Percentiles rank a stretch among this genome's conserved stretches.
Conservation (phyloP, 768 basidiomycete species). For the Boletus rubescentipes region DNA sequence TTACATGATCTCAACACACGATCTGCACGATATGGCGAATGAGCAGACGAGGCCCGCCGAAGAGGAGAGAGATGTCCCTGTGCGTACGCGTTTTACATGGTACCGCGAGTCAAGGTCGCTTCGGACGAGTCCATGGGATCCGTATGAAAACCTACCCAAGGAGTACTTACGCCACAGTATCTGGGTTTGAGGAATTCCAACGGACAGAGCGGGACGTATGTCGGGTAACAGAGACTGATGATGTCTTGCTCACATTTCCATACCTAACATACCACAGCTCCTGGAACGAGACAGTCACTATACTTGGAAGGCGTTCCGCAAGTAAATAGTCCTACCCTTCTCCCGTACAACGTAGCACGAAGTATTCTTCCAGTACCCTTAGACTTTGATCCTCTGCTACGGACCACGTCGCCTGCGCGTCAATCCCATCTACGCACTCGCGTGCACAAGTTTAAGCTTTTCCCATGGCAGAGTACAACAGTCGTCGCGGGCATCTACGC, state of each 20-base stretch:
- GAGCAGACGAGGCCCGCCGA: constrained; percentile 99
- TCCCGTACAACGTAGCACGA: constrained; percentile 92
- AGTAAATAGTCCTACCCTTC: constrained; percentile 89
- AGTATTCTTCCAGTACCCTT: constrained; percentile 82
- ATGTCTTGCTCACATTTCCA: constrained; percentile 33
- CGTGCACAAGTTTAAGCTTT: constrained; percentile 95
- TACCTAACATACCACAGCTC: constrained; percentile 42
- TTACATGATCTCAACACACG: constrained; percentile 82
- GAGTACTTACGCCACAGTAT: constrained; percentile 95
- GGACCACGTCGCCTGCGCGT: constrained; percentile 84
- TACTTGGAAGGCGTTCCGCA: constrained; percentile 79
- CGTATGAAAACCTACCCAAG: constrained; percentile 90
- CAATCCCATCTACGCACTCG: constrained; percentile 85
- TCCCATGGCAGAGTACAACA: constrained; percentile 77
- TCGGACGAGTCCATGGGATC: constrained; percentile 96
- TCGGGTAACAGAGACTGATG: constrained; percentile 64
- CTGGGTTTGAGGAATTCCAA: constrained; percentile 95
- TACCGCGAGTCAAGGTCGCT: constrained; percentile 91
- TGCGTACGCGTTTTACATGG: constrained; percentile 81
- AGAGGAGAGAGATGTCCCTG: constrained; percentile 86
- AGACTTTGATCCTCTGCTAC: constrained; percentile 84
- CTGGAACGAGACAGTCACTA: constrained; percentile 76
- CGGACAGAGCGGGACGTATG: constrained; percentile 74
- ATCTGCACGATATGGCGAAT: constrained; percentile 85
- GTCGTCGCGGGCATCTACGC: constrained; percentile 87